A percentile compares a stretch with the other conserved stretches of the same genome.
These are phyloP conservation scores for Aspergillus tubingensis DNA, from an alignment of 2,329 filamentous ascomycete genomes.

Conservation along the genomic window DNA sequence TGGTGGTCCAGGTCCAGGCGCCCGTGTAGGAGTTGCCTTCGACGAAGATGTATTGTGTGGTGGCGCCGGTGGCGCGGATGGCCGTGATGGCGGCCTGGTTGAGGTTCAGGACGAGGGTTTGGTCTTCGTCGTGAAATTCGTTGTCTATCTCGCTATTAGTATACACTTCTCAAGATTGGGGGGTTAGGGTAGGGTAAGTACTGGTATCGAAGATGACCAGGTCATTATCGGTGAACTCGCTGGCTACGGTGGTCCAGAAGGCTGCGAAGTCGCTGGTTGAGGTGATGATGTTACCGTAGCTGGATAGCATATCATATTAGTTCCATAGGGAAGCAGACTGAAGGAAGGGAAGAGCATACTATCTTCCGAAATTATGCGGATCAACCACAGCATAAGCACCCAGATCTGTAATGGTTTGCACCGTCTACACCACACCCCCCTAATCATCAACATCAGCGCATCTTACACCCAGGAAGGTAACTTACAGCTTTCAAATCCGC, in stretches of 20 bases:
- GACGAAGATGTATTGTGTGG: constrained; percentile 58
- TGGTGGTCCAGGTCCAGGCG: constrained; percentile 52
- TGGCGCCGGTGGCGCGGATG: constrained; percentile 62
- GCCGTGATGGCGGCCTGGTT: constrained; percentile 66
- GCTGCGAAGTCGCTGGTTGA: constrained; percentile 56
- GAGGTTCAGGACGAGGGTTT: constrained; percentile 58
- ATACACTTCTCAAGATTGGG: background rate
- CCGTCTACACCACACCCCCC: constrained; percentile 23
- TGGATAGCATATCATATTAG: background rate
- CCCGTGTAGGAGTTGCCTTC: constrained; percentile 56
- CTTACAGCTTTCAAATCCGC: constrained; percentile 38
- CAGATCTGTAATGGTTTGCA: constrained; percentile 44
- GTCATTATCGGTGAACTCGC: constrained; percentile 55
- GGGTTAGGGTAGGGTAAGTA: constrained; percentile 11
- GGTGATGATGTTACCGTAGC: constrained; percentile 26
- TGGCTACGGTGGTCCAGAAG: constrained; percentile 61
- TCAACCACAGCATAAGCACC: constrained; percentile 59
- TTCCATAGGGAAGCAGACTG: background rate
- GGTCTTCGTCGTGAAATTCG: constrained; percentile 65
- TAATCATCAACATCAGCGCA: too few species aligned
- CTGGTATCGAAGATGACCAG: constrained; percentile 65
- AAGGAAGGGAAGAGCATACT: constrained; percentile 21
- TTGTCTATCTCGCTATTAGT: constrained; percentile 50
- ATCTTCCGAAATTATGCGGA: constrained; percentile 62
- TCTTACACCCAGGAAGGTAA: background rate